Conservation (phyloP, 1,284 basidiomycete genomes). For the Ceratobasidium sp. region DNA sequence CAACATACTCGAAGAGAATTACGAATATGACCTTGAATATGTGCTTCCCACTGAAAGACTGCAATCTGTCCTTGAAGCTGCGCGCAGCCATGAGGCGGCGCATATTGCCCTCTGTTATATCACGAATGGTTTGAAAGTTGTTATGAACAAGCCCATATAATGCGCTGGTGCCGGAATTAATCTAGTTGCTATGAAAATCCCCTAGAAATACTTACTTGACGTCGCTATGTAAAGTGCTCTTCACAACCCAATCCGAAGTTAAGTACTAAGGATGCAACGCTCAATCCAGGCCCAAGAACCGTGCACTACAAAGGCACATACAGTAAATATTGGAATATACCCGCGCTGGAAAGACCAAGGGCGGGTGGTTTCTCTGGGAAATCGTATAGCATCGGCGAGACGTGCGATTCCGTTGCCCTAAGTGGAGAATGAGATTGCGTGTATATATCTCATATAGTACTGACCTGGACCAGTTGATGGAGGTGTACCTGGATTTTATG, state of each 20-base stretch:
- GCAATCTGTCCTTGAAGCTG: slow-evolving; percentile 55
- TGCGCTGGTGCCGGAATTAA: slow-evolving; percentile 51
- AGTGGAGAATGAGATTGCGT: not conserved
- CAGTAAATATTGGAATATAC: slow-evolving; percentile 63
- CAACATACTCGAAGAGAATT: slow-evolving; percentile 62
- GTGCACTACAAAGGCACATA: slow-evolving; percentile 47
- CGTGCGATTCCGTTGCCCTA: slow-evolving; percentile 62
- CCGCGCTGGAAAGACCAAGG: slow-evolving; percentile 66
- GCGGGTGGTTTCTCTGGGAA: slow-evolving; percentile 49
- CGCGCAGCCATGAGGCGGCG: slow-evolving; percentile 51
- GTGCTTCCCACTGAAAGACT: slow-evolving; percentile 51
- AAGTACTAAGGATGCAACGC: slow-evolving; percentile 56
- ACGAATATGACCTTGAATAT: slow-evolving; percentile 59
- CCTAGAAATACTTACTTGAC: slow-evolving; percentile 65
- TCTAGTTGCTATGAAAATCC: no score
- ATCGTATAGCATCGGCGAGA: slow-evolving; percentile 56
- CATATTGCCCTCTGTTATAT: slow-evolving; percentile 57
- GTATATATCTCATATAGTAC: slow-evolving; percentile 30
- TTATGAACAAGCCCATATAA: slow-evolving; percentile 62
- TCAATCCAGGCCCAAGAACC: not conserved
- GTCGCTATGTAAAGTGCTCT: slow-evolving; percentile 61
- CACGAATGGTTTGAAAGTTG: slow-evolving; percentile 57
- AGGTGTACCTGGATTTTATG: slow-evolving; percentile 54
- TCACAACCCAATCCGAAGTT: slow-evolving; percentile 66
- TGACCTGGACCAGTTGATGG: slow-evolving; percentile 54